A percentile compares a stretch with the other conserved stretches of the same genome.
Evolutionary conservation across 2,329 filamentous ascomycete species (phyloP).

Genomic region (Alternaria conjuncta): DNA sequence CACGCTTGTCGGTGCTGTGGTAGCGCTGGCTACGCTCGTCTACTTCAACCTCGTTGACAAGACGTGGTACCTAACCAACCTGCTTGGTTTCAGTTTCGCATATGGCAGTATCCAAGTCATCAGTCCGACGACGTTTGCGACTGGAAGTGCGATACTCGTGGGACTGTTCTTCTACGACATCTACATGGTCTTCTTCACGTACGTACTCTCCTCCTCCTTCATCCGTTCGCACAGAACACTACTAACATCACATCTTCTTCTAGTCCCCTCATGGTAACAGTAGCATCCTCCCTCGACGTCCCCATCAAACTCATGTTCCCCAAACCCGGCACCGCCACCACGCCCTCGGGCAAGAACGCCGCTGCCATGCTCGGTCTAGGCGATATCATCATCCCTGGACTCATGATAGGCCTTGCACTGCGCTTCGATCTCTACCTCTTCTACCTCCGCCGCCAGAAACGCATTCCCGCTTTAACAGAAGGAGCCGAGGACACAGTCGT

Average conservation of each 20-base stretch:
- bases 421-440: constrained; percentile 89
- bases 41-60: constrained; percentile 70
- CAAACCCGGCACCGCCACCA: constrained; percentile 57
- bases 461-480: constrained; percentile 13
- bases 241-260: constrained; percentile 6
- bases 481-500: constrained; percentile 22
- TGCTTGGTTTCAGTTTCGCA: constrained; percentile 85
- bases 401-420: constrained; percentile 85
- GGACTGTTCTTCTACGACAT: constrained; percentile 96
- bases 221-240: not conserved
- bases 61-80: constrained; percentile 78
- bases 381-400: constrained; percentile 92
- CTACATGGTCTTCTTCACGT: constrained; percentile 87
- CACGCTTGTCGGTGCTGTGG: constrained; percentile 62
- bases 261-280: constrained; percentile 81
- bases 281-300: constrained; percentile 87
- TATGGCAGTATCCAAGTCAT: constrained; percentile 83
- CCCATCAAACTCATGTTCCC: constrained; percentile 92
- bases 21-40: constrained; percentile 62
- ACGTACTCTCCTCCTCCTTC: constrained; percentile 32
- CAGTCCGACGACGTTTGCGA: constrained; percentile 86
- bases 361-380: constrained; percentile 85
- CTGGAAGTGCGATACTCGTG: constrained; percentile 76
- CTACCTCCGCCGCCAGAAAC: constrained; percentile 71
- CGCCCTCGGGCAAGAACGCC: constrained; percentile 49